A percentile compares a stretch with the other conserved stretches of the same genome.
phyloP scores from a whole-genome alignment of 768 basidiomycete species.

The Suillus placidus region DNA sequence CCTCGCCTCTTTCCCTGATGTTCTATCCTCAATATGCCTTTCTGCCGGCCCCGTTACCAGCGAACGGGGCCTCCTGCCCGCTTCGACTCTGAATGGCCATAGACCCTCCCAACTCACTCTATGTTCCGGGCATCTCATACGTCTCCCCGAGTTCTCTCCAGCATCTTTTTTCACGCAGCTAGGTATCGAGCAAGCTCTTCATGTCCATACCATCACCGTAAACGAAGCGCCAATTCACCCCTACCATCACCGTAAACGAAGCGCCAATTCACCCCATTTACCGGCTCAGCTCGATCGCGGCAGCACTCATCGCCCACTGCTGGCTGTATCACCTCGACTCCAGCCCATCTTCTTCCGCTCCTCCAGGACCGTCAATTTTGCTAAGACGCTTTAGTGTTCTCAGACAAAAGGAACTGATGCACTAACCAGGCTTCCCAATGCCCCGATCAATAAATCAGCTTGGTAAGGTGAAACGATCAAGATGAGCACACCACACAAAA shows the following conservation, averaged over 20 bases:
- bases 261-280: not conserved
- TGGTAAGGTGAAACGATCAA: too few species aligned
- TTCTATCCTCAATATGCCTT: not conserved
- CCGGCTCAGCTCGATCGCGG: not conserved
- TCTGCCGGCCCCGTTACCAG: not conserved
- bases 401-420: not conserved
- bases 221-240: not conserved
- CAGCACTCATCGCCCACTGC: not conserved
- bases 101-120: not conserved
- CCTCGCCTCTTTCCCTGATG: not conserved
- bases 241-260: not conserved
- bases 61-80: not conserved
- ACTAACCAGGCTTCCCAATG: not conserved
- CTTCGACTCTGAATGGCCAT: not conserved
- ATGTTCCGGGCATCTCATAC: not conserved
- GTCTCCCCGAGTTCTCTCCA: not conserved
- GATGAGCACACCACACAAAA: slow-evolving; percentile 34
- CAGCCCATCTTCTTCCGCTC: not conserved
- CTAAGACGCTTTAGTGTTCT: not conserved
- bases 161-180: not conserved
- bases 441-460: not conserved
- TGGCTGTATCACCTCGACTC: not conserved
- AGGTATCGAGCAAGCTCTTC: not conserved
- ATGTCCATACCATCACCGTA: not conserved
- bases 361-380: not conserved